Evolutionary conservation across 306 rosid species (phyloP).

Genomic region (Dicorynia guianensis): DNA sequence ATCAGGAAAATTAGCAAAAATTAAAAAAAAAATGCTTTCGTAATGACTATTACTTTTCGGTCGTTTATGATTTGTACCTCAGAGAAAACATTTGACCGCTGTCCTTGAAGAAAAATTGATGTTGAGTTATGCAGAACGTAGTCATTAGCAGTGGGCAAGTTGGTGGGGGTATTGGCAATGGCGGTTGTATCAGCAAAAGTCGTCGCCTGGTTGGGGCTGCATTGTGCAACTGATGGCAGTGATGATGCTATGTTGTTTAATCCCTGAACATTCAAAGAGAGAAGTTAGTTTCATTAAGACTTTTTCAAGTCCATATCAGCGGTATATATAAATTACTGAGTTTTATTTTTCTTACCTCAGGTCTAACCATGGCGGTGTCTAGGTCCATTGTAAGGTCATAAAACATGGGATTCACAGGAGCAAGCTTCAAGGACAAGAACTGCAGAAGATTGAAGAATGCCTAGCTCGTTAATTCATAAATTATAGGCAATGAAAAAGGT

Average conservation of each 20-base stretch:
- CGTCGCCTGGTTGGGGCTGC: slow-evolving; percentile 57
- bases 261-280: slow-evolving; percentile 49
- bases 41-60: not conserved
- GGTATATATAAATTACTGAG: slow-evolving; percentile 7
- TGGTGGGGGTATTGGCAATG: slow-evolving; percentile 14
- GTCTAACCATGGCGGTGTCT: slow-evolving; percentile 59
- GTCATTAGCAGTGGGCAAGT: slow-evolving; percentile 45
- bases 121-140: slow-evolving; percentile 54
- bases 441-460: slow-evolving; percentile 41
- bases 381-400: slow-evolving; percentile 74
- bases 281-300: slow-evolving; percentile 29
- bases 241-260: slow-evolving; percentile 49
- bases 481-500: slow-evolving; percentile 9
- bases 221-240: slow-evolving; percentile 49
- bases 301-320: not conserved
- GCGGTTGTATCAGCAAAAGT: slow-evolving; percentile 54
- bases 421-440: slow-evolving; percentile 95
- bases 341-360: slow-evolving; percentile 57
- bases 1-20: not conserved
- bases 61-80: slow-evolving; percentile 50
- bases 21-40: no score
- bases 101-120: slow-evolving; percentile 56
- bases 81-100: slow-evolving; percentile 50
- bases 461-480: slow-evolving; percentile 1
- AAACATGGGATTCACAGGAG: slow-evolving; percentile 72